Conservation (phyloP, 208 protist genomes). For the Leishmania mexicana region DNA sequence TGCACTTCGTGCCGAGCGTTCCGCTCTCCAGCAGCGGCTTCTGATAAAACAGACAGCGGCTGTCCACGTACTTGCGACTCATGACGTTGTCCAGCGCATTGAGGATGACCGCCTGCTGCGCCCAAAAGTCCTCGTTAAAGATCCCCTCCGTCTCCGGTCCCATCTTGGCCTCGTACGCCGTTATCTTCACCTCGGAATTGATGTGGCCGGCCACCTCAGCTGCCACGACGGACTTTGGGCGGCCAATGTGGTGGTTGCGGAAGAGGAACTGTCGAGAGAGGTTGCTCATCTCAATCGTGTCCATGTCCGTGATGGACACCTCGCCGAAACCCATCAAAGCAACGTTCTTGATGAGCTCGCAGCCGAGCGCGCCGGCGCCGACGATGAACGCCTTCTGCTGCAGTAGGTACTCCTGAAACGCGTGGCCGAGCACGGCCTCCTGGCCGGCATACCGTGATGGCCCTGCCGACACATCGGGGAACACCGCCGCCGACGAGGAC, state of each 20-base stretch:
- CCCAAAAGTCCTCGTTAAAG: conserved; percentile 98
- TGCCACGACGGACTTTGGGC: conserved; percentile 96
- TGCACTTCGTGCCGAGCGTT: conserved; percentile 99
- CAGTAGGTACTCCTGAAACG: conserved; percentile 85
- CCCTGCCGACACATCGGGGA: conserved; percentile 13
- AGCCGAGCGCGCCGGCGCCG: conserved; percentile 98
- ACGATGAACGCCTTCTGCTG: conserved; percentile 94
- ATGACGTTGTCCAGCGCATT: conserved; percentile 99
- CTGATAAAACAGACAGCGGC: conserved; percentile 95
- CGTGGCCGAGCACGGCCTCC: conserved; percentile 95
- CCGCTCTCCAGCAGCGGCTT: conserved; percentile 99
- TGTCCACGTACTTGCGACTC: conserved; percentile 97
- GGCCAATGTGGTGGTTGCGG: conserved; percentile 94
- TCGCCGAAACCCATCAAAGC: conserved; percentile 97
- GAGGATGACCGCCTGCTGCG: conserved; percentile 91
- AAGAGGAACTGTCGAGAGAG: conserved; percentile 99
- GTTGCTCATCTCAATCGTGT: conserved; percentile 99
- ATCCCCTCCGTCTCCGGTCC: conserved; percentile 95
- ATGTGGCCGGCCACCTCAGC: conserved; percentile 92
- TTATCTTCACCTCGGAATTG: conserved; percentile 93
- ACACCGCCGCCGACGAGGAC: neutral
- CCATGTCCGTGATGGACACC: conserved; percentile 99
- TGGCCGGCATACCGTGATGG: conserved; percentile 94
- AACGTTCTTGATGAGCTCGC: conserved; percentile 99
- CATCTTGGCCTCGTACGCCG: conserved; percentile 89